Conservation (phyloP, 495 filamentous ascomycete species). For the Podospora pseudoanserina region DNA sequence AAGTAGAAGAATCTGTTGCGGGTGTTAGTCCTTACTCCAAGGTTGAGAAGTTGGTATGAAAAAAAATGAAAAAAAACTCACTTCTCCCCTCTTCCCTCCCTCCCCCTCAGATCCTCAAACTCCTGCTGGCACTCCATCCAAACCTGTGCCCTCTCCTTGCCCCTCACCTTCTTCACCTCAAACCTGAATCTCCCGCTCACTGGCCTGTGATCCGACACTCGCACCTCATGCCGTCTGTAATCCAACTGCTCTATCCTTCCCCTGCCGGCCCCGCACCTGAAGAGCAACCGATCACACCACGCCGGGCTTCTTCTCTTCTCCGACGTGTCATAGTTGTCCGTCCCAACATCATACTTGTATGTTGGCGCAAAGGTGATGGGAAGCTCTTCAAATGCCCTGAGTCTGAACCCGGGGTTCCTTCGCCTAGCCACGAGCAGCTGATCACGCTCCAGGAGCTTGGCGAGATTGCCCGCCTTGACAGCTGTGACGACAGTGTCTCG, state of each 20-base stretch:
- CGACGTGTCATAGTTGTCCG: constrained; percentile 86
- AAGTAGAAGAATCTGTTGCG: constrained; percentile 41
- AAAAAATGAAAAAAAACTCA: constrained; percentile 25
- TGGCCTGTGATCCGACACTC: constrained; percentile 87
- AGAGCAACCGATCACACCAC: constrained; percentile 93
- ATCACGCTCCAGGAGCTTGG: constrained; percentile 91
- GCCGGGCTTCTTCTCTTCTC: constrained; percentile 95
- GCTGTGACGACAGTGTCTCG: constrained; percentile 85
- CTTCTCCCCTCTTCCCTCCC: constrained; percentile 57
- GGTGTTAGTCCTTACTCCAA: neutral
- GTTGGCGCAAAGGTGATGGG: constrained; percentile 90
- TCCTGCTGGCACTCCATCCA: constrained; percentile 69
- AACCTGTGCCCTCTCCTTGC: constrained; percentile 56
- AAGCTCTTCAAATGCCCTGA: constrained; percentile 80
- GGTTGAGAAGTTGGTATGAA: neutral
- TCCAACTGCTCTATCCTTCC: constrained; percentile 82
- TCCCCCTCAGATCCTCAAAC: constrained; percentile 67
- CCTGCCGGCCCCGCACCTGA: constrained; percentile 57
- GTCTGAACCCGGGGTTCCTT: constrained; percentile 81
- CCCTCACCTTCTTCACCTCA: constrained; percentile 72
- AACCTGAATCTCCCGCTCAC: constrained; percentile 82
- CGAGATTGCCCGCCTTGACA: constrained; percentile 71
- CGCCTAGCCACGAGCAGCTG: constrained; percentile 82
- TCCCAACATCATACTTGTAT: constrained; percentile 97
- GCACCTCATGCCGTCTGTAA: constrained; percentile 83